phyloP scores from a whole-genome alignment of 163 green algal genomes.

The Chloroidium sp. region DNA sequence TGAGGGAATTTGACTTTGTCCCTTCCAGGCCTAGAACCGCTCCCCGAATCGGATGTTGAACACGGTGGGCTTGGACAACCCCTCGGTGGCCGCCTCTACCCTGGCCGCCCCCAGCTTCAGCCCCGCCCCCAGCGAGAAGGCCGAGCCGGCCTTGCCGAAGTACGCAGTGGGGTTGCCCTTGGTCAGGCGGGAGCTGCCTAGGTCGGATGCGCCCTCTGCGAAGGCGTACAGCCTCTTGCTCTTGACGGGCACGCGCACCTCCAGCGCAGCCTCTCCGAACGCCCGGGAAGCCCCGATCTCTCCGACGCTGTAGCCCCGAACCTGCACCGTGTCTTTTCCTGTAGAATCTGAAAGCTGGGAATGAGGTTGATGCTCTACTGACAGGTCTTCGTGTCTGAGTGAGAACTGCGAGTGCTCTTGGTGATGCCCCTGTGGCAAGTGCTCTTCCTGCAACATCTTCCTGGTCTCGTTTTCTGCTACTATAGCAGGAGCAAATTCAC shows the following conservation, averaged over 20 bases:
- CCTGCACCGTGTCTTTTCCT: slow-evolving; percentile 11
- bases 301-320: slow-evolving; percentile 85
- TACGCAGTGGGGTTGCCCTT: slow-evolving; percentile 84
- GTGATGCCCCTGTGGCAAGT: background rate
- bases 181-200: slow-evolving; percentile 59
- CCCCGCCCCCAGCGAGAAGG: slow-evolving; percentile 63
- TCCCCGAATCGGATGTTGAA: slow-evolving; percentile 82
- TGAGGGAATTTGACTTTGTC: no score
- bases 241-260: slow-evolving; percentile 52
- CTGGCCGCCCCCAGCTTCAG: slow-evolving; percentile 72
- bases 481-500: no score
- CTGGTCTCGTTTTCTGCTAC: no score
- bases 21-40: slow-evolving; percentile 60
- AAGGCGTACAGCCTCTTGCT: slow-evolving; percentile 72
- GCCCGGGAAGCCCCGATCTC: slow-evolving; percentile 72
- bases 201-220: slow-evolving; percentile 76
- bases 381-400: background rate
- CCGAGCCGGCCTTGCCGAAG: slow-evolving; percentile 73
- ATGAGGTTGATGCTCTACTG: background rate
- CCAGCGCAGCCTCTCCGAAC: slow-evolving; percentile 62
- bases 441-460: no score
- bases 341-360: background rate
- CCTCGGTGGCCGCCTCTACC: slow-evolving; percentile 76
- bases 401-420: background rate
- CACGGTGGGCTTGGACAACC: slow-evolving; percentile 62